Evolutionary conservation across 2,329 filamentous ascomycete species (phyloP).

Genomic region (Colletotrichum sp.): DNA sequence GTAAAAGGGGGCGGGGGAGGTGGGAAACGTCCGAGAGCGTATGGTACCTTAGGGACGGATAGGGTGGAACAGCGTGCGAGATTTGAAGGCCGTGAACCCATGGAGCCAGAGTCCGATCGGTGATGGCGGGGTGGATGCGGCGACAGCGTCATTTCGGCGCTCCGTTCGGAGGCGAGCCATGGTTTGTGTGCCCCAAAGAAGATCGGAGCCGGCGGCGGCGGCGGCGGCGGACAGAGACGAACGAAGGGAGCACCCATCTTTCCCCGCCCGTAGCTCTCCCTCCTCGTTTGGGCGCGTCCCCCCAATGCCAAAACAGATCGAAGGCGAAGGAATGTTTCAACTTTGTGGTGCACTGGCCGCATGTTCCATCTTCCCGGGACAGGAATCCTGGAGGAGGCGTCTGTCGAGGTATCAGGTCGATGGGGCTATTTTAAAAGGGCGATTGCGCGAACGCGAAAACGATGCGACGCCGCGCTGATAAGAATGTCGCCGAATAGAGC

Average conservation of each 20-base stretch:
- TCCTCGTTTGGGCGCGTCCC: not conserved
- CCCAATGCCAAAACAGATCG: not conserved
- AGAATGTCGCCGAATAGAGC: not conserved
- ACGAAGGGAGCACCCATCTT: not conserved
- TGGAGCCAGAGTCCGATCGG: not conserved
- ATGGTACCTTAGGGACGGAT: not conserved
- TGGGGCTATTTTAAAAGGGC: not conserved
- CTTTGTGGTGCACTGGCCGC: not conserved
- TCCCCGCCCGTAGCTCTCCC: not conserved
- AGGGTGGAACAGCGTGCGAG: not conserved
- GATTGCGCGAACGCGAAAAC: not conserved
- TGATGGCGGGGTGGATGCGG: not conserved
- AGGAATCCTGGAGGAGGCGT: not conserved
- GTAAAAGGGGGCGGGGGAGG: not conserved
- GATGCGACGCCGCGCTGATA: not conserved
- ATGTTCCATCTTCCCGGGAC: not conserved
- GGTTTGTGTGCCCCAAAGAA: not conserved
- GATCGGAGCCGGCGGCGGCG: not conserved
- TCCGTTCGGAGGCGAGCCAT: not conserved
- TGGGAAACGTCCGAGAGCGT: not conserved
- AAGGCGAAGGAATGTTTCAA: not conserved
- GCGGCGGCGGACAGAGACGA: not conserved
- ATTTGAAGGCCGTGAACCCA: not conserved
- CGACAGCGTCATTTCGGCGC: not conserved
- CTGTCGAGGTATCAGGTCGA: not conserved